Conservation (phyloP, 2,329 filamentous ascomycete species). For the Ceratocystis lukuohia region DNA sequence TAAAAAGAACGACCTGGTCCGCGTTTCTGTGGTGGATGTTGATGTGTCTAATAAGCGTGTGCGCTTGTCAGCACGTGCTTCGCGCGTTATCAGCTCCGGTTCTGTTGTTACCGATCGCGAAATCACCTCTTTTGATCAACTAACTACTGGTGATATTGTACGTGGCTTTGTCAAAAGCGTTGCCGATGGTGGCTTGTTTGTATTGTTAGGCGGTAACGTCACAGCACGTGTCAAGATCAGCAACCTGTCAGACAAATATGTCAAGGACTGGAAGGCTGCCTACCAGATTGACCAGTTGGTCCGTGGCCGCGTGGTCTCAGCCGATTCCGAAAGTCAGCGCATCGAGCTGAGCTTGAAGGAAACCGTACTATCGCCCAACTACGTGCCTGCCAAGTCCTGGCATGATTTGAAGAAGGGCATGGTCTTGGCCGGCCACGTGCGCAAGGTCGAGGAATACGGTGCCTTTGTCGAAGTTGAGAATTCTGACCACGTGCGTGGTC, state of each 20-base stretch:
- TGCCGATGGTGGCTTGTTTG: constrained; percentile 76
- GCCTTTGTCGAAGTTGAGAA: constrained; percentile 86
- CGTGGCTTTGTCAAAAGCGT: constrained; percentile 89
- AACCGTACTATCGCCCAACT: constrained; percentile 69
- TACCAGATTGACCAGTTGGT: constrained; percentile 86
- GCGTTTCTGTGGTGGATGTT: constrained; percentile 70
- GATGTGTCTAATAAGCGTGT: constrained; percentile 77
- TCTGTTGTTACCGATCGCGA: constrained; percentile 69
- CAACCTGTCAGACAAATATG: constrained; percentile 76
- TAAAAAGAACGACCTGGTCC: constrained; percentile 73
- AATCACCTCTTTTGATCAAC: constrained; percentile 53
- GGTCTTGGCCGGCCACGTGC: constrained; percentile 74
- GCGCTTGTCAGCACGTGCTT: constrained; percentile 69
- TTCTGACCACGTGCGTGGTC: constrained; percentile 75
- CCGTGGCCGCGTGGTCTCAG: constrained; percentile 64
- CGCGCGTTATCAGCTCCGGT: constrained; percentile 65
- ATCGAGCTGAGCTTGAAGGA: constrained; percentile 78
- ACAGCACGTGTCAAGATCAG: constrained; percentile 73
- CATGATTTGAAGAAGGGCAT: constrained; percentile 68
- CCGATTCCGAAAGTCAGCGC: constrained; percentile 55
- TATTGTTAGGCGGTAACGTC: constrained; percentile 67
- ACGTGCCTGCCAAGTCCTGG: constrained; percentile 57
- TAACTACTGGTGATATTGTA: constrained; percentile 64
- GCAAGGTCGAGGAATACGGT: constrained; percentile 89
- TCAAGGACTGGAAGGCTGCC: constrained; percentile 90